Evolutionary conservation across 768 basidiomycete genomes (phyloP).

Genomic region (Strobilomyces dryophilus): DNA sequence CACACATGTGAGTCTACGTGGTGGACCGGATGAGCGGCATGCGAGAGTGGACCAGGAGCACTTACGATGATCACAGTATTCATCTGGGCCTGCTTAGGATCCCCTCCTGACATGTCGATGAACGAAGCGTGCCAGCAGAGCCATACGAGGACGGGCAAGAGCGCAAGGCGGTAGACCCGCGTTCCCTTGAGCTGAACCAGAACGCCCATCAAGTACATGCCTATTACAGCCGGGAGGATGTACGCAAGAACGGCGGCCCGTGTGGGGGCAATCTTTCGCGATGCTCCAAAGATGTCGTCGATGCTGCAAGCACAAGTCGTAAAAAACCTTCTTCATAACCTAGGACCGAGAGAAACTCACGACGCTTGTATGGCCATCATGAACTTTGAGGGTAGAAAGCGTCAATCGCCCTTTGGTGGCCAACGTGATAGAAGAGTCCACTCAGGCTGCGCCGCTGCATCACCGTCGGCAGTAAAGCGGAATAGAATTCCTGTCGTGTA

Average conservation of each 20-base stretch:
- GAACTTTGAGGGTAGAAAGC: background rate
- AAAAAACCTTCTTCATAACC: background rate
- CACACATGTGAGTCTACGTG: constrained; percentile 12
- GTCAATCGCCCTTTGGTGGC: background rate
- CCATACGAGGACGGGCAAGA: constrained; percentile 46
- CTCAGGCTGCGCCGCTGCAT: too few relatives aligned
- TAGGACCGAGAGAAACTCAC: background rate
- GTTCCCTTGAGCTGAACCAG: constrained; percentile 47
- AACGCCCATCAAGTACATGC: constrained; percentile 48
- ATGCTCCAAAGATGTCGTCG: background rate
- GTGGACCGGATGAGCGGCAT: background rate
- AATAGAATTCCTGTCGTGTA: too few relatives aligned
- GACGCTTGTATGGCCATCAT: background rate
- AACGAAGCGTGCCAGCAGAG: constrained; percentile 36
- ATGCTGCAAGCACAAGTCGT: background rate
- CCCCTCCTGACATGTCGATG: constrained; percentile 23
- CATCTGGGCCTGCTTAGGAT: constrained; percentile 3
- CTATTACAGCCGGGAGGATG: constrained; percentile 39
- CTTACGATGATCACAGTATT: constrained; percentile 20
- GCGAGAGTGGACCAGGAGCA: background rate
- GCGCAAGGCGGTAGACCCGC: constrained; percentile 38
- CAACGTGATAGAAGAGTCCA: too few relatives aligned
- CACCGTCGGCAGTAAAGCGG: too few relatives aligned
- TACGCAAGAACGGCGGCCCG: constrained; percentile 27
- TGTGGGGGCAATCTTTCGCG: constrained; percentile 10